Percentiles rank a stretch among this genome's conserved stretches.
Evolutionary conservation across 2,329 filamentous ascomycete genomes (phyloP).

Genomic region (Alternaria novae-zelandiae): DNA sequence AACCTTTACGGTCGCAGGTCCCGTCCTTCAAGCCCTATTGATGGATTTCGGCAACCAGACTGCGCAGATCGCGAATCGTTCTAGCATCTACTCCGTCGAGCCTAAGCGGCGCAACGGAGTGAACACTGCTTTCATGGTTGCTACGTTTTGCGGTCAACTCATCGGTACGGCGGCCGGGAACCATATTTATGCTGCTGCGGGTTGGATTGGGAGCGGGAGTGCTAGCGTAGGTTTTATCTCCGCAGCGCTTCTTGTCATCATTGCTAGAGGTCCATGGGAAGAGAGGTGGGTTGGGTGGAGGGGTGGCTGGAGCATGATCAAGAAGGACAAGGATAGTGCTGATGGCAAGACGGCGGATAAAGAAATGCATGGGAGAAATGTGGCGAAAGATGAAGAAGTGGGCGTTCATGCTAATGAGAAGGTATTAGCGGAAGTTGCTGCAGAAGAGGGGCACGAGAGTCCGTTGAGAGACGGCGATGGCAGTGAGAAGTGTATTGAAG

Average conservation of each 20-base stretch:
- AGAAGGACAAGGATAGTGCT: constrained; percentile 49
- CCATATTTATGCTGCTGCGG: constrained; percentile 61
- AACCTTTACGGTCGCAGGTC: constrained; percentile 69
- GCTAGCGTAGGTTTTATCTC: constrained; percentile 63
- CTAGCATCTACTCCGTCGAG: constrained; percentile 73
- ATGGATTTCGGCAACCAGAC: constrained; percentile 77
- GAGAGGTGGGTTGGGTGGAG: constrained; percentile 66
- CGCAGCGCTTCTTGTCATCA: constrained; percentile 55
- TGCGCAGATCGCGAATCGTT: constrained; percentile 74
- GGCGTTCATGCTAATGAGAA: constrained; percentile 27
- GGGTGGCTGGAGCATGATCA: constrained; percentile 61
- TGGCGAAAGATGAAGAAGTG: constrained; percentile 24
- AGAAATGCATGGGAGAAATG: constrained; percentile 9
- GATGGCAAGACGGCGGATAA: constrained; percentile 47
- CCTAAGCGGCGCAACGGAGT: constrained; percentile 75
- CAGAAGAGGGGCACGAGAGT: constrained; percentile 38
- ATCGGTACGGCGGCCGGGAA: constrained; percentile 66
- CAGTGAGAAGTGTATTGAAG: constrained; percentile 13
- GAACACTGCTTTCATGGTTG: constrained; percentile 84
- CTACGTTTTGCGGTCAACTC: constrained; percentile 76
- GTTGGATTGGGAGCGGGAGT: constrained; percentile 64
- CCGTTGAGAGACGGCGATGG: constrained; percentile 14
- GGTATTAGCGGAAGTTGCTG: constrained; percentile 32
- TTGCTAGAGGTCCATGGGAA: constrained; percentile 63
- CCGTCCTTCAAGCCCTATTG: constrained; percentile 73